Conservation (phyloP, 2,329 filamentous ascomycete genomes). For the Tolypocladium endophyticum region DNA sequence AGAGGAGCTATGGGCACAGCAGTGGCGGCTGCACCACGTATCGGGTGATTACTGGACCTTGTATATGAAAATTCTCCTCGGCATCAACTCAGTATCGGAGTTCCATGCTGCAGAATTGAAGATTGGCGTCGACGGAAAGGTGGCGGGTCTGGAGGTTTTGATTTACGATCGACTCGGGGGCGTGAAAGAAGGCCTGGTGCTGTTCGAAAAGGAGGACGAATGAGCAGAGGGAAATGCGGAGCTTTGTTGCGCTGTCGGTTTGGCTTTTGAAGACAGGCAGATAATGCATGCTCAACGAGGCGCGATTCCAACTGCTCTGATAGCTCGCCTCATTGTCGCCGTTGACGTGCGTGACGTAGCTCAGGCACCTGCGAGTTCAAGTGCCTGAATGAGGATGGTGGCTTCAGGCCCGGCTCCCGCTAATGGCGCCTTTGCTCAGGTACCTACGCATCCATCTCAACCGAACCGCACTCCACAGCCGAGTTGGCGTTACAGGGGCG, state of each 20-base stretch:
- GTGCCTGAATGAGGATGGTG: too few relatives aligned
- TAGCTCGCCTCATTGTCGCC: neutral
- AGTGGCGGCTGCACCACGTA: constrained; percentile 14
- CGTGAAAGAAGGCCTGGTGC: constrained; percentile 3
- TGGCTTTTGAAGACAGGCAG: neutral
- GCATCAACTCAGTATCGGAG: neutral
- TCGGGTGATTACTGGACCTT: constrained; percentile 17
- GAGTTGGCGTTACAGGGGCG: neutral
- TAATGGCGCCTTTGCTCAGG: neutral
- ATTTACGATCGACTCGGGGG: neutral
- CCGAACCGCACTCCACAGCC: neutral
- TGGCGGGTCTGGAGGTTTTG: constrained; percentile 1
- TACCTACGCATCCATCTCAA: neutral
- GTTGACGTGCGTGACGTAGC: too few relatives aligned
- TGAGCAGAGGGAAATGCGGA: neutral
- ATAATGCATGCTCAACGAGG: neutral
- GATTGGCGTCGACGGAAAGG: neutral
- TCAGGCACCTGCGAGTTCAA: too few relatives aligned
- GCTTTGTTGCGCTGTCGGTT: neutral
- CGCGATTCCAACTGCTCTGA: neutral
- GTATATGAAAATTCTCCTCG: neutral
- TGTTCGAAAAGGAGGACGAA: constrained; percentile 3
- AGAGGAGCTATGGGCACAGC: constrained; percentile 11
- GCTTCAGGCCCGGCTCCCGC: neutral
- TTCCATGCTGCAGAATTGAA: constrained; percentile 7